phyloP scores from a whole-genome alignment of 1,139 yeast species.

The Blastobotrys indianensis region DNA sequence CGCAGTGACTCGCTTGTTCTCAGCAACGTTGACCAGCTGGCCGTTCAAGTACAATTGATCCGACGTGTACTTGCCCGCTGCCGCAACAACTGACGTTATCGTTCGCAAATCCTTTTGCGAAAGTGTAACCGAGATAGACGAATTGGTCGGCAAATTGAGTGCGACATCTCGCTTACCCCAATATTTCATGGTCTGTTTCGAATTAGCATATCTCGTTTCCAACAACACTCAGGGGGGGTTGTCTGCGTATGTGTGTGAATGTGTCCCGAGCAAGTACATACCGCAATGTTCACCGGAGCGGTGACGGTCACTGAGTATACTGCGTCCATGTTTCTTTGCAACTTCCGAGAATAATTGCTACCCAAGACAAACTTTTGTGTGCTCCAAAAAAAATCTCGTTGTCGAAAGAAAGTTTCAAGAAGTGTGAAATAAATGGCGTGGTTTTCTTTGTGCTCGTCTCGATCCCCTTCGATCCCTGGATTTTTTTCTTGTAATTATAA shows the following conservation, averaged over 20 bases:
- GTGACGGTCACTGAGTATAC: conserved; percentile 74
- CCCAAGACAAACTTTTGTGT: no score
- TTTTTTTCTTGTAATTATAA: no score
- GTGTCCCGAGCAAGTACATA: no score
- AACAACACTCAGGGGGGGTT: not conserved
- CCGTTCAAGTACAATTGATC: conserved; percentile 87
- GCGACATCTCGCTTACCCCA: conserved; percentile 96
- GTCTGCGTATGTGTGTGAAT: no score
- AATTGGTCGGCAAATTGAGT: conserved; percentile 89
- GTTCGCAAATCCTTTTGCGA: conserved; percentile 88
- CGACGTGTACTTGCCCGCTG: conserved; percentile 43
- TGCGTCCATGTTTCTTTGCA: conserved; percentile 6
- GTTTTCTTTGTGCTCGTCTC: no score
- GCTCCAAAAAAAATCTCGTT: no score
- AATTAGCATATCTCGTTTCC: not conserved
- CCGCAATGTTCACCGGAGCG: conserved; percentile 97
- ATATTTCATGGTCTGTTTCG: conserved; percentile 70
- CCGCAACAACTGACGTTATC: conserved; percentile 78
- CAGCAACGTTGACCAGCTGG: conserved; percentile 44
- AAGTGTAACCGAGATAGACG: conserved; percentile 89
- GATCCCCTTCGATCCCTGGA: no score
- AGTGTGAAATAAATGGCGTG: no score
- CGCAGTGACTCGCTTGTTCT: conserved; percentile 66
- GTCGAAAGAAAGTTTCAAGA: no score
- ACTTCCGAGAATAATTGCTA: no score